Percentiles rank a stretch among this genome's conserved stretches.
Evolutionary conservation across 2,329 filamentous ascomycete genomes (phyloP).

Genomic region (Madurella mycetomatis): DNA sequence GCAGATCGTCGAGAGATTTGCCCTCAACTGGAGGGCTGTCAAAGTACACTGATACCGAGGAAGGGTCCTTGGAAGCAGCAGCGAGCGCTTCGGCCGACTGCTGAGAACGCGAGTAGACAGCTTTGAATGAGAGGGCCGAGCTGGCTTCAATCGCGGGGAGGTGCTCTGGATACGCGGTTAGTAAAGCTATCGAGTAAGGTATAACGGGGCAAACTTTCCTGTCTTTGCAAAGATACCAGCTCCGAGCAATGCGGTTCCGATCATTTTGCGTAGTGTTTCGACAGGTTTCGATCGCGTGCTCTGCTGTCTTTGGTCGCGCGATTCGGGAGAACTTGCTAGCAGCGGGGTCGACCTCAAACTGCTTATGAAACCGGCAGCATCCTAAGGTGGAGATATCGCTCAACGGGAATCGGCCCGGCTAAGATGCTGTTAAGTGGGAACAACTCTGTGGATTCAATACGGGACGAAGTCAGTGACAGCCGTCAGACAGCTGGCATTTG

Average conservation of each 20-base stretch:
- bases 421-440: too few relatives aligned
- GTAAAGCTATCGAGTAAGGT: not conserved
- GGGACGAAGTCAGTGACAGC: too few relatives aligned
- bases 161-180: conserved; percentile 23
- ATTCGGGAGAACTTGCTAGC: too few relatives aligned
- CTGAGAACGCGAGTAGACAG: conserved; percentile 61
- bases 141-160: conserved; percentile 55
- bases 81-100: conserved; percentile 48
- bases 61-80: conserved; percentile 24
- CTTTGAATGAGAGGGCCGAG: conserved; percentile 51
- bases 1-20: conserved; percentile 46
- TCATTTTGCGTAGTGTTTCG: conserved; percentile 19
- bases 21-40: conserved; percentile 44
- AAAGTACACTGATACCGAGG: conserved; percentile 50
- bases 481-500: too few relatives aligned
- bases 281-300: too few relatives aligned
- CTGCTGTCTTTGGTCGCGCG: too few relatives aligned
- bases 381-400: too few relatives aligned
- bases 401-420: too few relatives aligned
- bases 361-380: too few relatives aligned
- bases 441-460: too few relatives aligned
- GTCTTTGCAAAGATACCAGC: conserved; percentile 34
- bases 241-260: conserved; percentile 32
- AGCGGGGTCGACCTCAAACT: too few relatives aligned
- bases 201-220: conserved; percentile 18